These are phyloP conservation scores for Vicia faba DNA, from an alignment of 306 rosid species.

Conservation along the genomic window DNA sequence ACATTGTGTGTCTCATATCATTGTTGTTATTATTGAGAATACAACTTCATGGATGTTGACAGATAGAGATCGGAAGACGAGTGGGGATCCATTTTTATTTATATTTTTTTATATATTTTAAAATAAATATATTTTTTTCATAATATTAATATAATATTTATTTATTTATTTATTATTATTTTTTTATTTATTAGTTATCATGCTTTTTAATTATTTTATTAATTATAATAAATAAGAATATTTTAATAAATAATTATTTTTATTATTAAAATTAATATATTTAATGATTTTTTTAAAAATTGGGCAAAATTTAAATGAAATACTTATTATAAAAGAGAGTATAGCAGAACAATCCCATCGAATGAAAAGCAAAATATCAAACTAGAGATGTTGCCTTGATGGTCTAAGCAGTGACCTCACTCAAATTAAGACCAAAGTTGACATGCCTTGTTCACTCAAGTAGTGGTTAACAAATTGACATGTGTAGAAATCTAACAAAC, in stretches of 20 bases:
- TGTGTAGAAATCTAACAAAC: slow-evolving; percentile 9
- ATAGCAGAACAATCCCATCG: slow-evolving; percentile 31
- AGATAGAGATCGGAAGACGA: slow-evolving; percentile 27
- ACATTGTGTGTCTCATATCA: slow-evolving; percentile 25
- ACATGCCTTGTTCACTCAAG: slow-evolving; percentile 8
- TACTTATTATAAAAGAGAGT: too few relatives aligned
- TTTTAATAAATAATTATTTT: too few relatives aligned
- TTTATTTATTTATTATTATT: too few relatives aligned
- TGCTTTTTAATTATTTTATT: too few relatives aligned
- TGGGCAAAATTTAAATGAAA: too few relatives aligned
- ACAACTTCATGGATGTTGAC: slow-evolving; percentile 45
- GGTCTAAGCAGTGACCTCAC: slow-evolving; percentile 55
- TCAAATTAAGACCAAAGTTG: slow-evolving; percentile 34
- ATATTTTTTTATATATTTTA: too few relatives aligned
- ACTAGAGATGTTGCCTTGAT: slow-evolving; percentile 35
- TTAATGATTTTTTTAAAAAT: too few relatives aligned
- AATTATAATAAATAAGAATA: too few relatives aligned
- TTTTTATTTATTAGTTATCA: too few relatives aligned
- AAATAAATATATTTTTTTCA: too few relatives aligned
- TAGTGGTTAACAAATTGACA: slow-evolving; percentile 18
- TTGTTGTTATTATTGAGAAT: neutral
- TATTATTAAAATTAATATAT: too few relatives aligned
- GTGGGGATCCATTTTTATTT: slow-evolving; percentile 41
- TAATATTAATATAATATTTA: too few relatives aligned
- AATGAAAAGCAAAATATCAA: slow-evolving; percentile 19